Conservation (phyloP, 257 asterid species). For the Solanum chiquidenum region DNA sequence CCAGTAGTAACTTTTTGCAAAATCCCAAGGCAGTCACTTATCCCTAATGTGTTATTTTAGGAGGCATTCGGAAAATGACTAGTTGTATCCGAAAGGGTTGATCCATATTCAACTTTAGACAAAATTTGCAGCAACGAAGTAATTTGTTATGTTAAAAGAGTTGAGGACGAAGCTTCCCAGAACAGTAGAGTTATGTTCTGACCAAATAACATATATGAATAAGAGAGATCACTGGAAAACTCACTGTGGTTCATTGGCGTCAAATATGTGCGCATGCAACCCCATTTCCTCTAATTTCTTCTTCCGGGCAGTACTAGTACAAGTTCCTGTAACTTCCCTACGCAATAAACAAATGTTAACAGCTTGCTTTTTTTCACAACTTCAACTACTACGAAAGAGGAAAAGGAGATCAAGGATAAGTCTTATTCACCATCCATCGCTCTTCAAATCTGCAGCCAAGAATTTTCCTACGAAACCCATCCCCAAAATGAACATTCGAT, state of each 20-base stretch:
- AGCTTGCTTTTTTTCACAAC: neutral
- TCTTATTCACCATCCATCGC: slow-evolving; percentile 46
- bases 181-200: neutral
- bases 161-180: neutral
- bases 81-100: neutral
- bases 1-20: neutral
- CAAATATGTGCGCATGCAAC: slow-evolving; percentile 41
- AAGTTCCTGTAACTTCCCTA: slow-evolving; percentile 77
- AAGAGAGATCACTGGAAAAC: neutral
- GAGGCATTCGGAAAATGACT: neutral
- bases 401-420: neutral
- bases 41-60: neutral
- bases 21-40: neutral
- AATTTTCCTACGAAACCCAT: slow-evolving; percentile 83
- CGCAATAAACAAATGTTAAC: neutral
- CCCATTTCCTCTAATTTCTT: slow-evolving; percentile 55
- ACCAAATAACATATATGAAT: neutral
- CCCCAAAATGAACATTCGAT: slow-evolving; percentile 71
- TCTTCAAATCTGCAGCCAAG: slow-evolving; percentile 60
- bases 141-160: neutral
- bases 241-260: slow-evolving; percentile 61
- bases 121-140: neutral
- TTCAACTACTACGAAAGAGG: neutral
- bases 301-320: slow-evolving; percentile 54
- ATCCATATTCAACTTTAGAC: neutral